These are phyloP conservation scores for Colletotrichum paranaense DNA, from an alignment of 2,329 filamentous ascomycete genomes.

Conservation along the genomic window DNA sequence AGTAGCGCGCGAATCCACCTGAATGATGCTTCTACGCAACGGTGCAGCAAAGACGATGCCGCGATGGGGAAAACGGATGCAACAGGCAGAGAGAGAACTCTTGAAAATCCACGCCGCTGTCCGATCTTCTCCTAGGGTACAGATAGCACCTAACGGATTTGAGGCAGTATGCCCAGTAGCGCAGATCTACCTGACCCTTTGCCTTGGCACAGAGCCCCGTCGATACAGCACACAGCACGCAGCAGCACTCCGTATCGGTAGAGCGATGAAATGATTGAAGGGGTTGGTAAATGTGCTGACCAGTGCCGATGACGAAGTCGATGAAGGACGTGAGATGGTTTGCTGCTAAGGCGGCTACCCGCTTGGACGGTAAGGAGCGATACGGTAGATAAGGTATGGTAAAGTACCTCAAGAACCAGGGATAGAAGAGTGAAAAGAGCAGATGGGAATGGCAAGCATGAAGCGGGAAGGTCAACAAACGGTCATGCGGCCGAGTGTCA, in stretches of 20 bases:
- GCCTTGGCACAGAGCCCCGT: constrained; percentile 20
- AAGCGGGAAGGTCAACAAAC: constrained; percentile 14
- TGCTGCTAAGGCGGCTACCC: background rate
- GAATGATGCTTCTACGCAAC: constrained; percentile 1
- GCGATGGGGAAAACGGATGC: background rate
- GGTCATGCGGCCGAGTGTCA: constrained; percentile 18
- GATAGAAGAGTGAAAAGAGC: constrained; percentile 5
- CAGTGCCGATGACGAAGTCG: constrained; percentile 31
- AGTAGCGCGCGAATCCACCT: background rate
- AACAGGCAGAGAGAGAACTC: background rate
- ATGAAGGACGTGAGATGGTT: background rate
- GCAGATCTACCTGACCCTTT: constrained; percentile 20
- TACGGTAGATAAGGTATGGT: background rate
- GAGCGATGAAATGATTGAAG: background rate
- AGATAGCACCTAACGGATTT: constrained; percentile 17
- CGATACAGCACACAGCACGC: constrained; percentile 3
- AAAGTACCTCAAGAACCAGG: constrained; percentile 14
- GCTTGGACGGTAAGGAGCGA: constrained; percentile 1
- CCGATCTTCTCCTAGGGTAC: background rate
- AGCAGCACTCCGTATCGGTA: background rate
- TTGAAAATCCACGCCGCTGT: background rate
- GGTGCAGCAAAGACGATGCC: background rate
- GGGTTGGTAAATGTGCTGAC: background rate
- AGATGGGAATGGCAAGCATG: constrained; percentile 2
- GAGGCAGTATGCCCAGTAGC: constrained; percentile 31